Evolutionary conservation across 2,329 filamentous ascomycete species (phyloP).

Genomic region (Fusarium luffae): DNA sequence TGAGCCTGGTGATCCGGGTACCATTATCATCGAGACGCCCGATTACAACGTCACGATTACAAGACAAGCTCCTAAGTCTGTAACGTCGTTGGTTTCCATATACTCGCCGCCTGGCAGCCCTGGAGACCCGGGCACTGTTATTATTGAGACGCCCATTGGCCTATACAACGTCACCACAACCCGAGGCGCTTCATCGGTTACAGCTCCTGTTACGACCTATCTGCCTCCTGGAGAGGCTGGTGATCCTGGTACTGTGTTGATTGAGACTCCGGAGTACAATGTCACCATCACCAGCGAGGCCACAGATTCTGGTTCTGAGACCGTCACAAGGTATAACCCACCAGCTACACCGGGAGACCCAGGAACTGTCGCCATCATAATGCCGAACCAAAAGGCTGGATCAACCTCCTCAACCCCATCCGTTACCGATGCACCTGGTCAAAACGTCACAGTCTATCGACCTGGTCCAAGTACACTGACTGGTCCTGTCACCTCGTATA

Average conservation of each 20-base stretch:
- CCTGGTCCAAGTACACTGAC: slow-evolving; percentile 27
- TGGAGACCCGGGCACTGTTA: not conserved
- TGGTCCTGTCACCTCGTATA: slow-evolving; percentile 25
- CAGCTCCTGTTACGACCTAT: not conserved
- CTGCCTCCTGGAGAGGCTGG: not conserved
- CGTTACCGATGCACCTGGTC: not conserved
- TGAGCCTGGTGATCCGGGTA: not conserved
- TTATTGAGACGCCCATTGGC: not conserved
- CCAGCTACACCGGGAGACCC: slow-evolving; percentile 22
- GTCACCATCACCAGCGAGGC: slow-evolving; percentile 5
- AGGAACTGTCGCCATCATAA: slow-evolving; percentile 27
- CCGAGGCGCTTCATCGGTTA: not conserved
- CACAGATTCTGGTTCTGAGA: not conserved
- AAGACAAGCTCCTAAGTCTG: not conserved
- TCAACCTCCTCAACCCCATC: not conserved
- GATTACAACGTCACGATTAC: slow-evolving; percentile 10
- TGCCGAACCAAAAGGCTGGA: slow-evolving; percentile 12
- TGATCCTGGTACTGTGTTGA: not conserved
- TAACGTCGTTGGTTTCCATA: not conserved
- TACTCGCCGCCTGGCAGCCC: not conserved
- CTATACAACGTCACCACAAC: slow-evolving; percentile 4
- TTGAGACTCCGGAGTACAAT: slow-evolving; percentile 8
- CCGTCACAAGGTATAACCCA: slow-evolving; percentile 15
- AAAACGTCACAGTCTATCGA: slow-evolving; percentile 23
- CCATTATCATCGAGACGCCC: slow-evolving; percentile 2